Conservation (phyloP, 768 basidiomycete species). For the Pleurotus tuber-regium region DNA sequence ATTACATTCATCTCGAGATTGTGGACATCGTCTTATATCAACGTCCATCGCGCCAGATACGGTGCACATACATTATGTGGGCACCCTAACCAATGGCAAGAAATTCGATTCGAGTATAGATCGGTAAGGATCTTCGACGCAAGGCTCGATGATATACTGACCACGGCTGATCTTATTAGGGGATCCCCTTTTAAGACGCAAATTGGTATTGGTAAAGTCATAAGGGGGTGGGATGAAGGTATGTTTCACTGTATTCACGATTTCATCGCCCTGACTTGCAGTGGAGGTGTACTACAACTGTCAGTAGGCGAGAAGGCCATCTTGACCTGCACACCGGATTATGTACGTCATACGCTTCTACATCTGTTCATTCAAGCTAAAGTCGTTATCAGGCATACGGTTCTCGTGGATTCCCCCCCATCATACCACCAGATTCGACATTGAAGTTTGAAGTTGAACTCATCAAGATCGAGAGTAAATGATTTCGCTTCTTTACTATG, state of each 20-base stretch:
- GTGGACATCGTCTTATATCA: conserved; percentile 13
- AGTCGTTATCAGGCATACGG: conserved; percentile 59
- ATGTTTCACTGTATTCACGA: conserved; percentile 18
- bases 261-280: conserved; percentile 11
- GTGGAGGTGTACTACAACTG: conserved; percentile 68
- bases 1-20: conserved; percentile 25
- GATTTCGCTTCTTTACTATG: conserved; percentile 8
- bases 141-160: conserved; percentile 9
- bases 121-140: conserved; percentile 44
- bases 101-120: conserved; percentile 76
- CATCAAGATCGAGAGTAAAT: conserved; percentile 56
- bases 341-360: conserved; percentile 43
- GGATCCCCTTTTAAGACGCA: conserved; percentile 57
- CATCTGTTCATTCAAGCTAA: conserved; percentile 2
- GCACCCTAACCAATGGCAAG: conserved; percentile 58
- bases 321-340: conserved; percentile 68
- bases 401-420: conserved; percentile 66
- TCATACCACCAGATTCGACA: conserved; percentile 72
- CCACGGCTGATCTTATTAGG: conserved; percentile 32
- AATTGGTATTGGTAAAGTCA: conserved; percentile 80
- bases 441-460: conserved; percentile 85
- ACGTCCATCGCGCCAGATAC: conserved; percentile 43
- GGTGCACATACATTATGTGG: conserved; percentile 78
- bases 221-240: conserved; percentile 91
- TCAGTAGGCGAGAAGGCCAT: conserved; percentile 73